Conservation (phyloP, 2,329 filamentous ascomycete species). For the Sporothrix globosa region DNA sequence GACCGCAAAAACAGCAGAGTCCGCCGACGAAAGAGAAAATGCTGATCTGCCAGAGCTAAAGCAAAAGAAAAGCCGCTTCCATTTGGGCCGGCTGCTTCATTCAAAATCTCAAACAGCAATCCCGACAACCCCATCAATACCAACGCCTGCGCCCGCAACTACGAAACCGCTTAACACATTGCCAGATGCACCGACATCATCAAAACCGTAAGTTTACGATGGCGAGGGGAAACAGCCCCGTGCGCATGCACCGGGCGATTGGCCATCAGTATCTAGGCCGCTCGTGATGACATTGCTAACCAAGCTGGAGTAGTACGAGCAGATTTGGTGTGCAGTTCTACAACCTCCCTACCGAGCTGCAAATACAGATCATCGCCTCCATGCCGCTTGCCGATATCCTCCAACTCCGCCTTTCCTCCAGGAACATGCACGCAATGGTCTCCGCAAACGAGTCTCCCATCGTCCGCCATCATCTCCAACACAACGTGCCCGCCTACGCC, state of each 20-base stretch:
- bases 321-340: slow-evolving; percentile 62
- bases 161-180: background rate
- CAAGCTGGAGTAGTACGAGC: slow-evolving; percentile 41
- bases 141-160: background rate
- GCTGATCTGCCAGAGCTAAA: slow-evolving; percentile 42
- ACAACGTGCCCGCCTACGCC: slow-evolving; percentile 64
- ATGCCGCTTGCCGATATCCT: slow-evolving; percentile 64
- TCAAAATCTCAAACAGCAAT: slow-evolving; percentile 31
- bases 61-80: slow-evolving; percentile 46
- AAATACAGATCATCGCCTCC: slow-evolving; percentile 64
- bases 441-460: slow-evolving; percentile 64
- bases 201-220: slow-evolving; percentile 7
- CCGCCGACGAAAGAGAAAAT: slow-evolving; percentile 39
- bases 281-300: background rate
- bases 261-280: background rate
- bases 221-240: too few species aligned
- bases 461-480: slow-evolving; percentile 62
- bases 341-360: slow-evolving; percentile 62
- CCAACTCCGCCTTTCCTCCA: slow-evolving; percentile 61
- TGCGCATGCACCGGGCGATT: too few species aligned
- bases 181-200: background rate
- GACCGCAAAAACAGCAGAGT: slow-evolving; percentile 39
- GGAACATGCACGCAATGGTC: slow-evolving; percentile 62
- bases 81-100: slow-evolving; percentile 33
- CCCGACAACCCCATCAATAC: background rate